These are phyloP conservation scores for Quercus agrifolia DNA, from an alignment of 306 rosid species.

Conservation along the genomic window DNA sequence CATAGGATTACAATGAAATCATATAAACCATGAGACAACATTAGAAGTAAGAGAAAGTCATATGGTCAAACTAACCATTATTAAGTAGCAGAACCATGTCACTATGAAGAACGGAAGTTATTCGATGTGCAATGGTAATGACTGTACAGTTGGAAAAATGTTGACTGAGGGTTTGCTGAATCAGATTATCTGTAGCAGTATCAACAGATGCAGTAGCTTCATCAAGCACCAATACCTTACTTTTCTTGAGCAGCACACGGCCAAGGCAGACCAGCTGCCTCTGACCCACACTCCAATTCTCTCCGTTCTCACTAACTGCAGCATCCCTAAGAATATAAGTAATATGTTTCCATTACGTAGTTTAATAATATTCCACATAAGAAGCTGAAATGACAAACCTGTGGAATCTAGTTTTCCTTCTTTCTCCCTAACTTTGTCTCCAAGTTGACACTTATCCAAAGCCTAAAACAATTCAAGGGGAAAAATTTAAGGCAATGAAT, in stretches of 20 bases:
- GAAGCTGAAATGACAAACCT: constrained; percentile 37
- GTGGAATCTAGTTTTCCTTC: constrained; percentile 78
- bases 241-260: constrained; percentile 73
- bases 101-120: constrained; percentile 74
- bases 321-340: constrained; percentile 13
- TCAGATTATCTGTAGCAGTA: constrained; percentile 83
- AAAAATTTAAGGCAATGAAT: neutral
- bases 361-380: neutral
- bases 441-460: constrained; percentile 84
- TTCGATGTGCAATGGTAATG: constrained; percentile 79
- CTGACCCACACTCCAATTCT: constrained; percentile 98
- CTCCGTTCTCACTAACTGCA: constrained; percentile 81
- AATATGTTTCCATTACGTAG: neutral
- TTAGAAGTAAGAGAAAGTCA: neutral
- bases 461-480: constrained; percentile 49
- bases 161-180: constrained; percentile 64
- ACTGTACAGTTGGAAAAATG: constrained; percentile 67
- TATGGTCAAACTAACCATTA: constrained; percentile 43
- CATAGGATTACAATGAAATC: neutral
- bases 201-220: constrained; percentile 98
- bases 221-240: constrained; percentile 77
- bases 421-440: constrained; percentile 77
- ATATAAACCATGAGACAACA: neutral
- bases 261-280: constrained; percentile 96
- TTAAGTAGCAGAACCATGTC: constrained; percentile 82